Evolutionary conservation across 2,329 filamentous ascomycete genomes (phyloP).

Genomic region (Pyricularia grisea): DNA sequence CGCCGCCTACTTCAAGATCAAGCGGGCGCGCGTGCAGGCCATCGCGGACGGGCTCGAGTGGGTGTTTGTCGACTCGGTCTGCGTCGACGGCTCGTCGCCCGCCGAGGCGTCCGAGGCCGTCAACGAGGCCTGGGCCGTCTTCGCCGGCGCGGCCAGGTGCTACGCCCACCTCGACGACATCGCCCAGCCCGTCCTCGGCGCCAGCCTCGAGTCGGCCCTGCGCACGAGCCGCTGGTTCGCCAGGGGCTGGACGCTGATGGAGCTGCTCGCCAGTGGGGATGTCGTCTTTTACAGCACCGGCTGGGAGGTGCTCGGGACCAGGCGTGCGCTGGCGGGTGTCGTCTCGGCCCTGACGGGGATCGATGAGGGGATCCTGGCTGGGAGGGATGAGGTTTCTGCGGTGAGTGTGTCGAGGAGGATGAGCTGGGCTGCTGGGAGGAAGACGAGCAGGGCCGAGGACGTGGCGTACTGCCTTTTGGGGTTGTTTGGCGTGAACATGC

Average conservation of each 20-base stretch:
- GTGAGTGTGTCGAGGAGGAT: conserved; percentile 6
- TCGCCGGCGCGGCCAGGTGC: conserved; percentile 5
- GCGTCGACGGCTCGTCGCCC: conserved; percentile 4
- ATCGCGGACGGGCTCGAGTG: conserved; percentile 4
- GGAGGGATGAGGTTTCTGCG: not conserved
- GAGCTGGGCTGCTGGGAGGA: conserved; percentile 10
- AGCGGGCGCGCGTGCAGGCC: conserved; percentile 1
- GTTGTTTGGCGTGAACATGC: conserved; percentile 12
- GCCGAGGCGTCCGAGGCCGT: conserved; percentile 6
- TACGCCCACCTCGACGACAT: conserved; percentile 10
- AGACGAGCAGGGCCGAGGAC: conserved; percentile 12
- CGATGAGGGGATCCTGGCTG: not conserved
- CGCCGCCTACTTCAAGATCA: conserved; percentile 4
- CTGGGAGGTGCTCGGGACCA: conserved; percentile 3
- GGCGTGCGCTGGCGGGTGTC: not conserved
- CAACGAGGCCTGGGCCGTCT: conserved; percentile 10
- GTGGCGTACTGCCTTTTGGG: conserved; percentile 14
- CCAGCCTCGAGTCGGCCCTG: conserved; percentile 1
- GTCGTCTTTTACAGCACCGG: conserved; percentile 7
- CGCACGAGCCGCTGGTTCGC: conserved; percentile 8
- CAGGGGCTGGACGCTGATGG: conserved; percentile 9
- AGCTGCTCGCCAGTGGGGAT: conserved; percentile 5
- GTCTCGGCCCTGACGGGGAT: conserved; percentile 2
- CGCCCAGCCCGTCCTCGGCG: conserved; percentile 4
- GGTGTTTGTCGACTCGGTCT: conserved; percentile 6